Percentiles rank a stretch among this genome's conserved stretches.
Conservation (phyloP, 306 rosid genomes). For the Carpinus fangiana region DNA sequence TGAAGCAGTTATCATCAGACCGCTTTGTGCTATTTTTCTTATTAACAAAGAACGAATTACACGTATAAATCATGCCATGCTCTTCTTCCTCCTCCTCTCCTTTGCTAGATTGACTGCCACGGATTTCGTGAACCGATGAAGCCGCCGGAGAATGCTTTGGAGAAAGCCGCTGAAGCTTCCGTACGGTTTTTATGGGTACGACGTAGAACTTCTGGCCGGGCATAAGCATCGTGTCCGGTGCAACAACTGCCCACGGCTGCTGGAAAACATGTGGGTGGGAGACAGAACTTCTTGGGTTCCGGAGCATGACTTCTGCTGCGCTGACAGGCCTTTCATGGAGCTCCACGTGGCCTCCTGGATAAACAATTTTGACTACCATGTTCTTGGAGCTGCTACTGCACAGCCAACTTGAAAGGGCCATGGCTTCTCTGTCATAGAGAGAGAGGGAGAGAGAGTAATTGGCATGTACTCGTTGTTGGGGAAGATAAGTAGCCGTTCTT, state of each 20-base stretch:
- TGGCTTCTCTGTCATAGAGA: slow-evolving; percentile 14
- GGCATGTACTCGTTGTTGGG: neutral
- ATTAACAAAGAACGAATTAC: slow-evolving; percentile 31
- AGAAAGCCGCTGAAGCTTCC: slow-evolving; percentile 57
- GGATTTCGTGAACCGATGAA: slow-evolving; percentile 27
- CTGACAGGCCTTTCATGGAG: slow-evolving; percentile 58
- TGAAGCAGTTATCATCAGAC: slow-evolving; percentile 20
- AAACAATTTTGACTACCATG: slow-evolving; percentile 51
- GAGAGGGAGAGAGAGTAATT: slow-evolving; percentile 10
- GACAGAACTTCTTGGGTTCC: slow-evolving; percentile 51
- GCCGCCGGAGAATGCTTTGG: slow-evolving; percentile 34
- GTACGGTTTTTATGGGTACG: slow-evolving; percentile 52
- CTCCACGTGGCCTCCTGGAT: slow-evolving; percentile 62
- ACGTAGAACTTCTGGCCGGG: slow-evolving; percentile 65
- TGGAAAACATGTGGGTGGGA: slow-evolving; percentile 57
- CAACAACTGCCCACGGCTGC: slow-evolving; percentile 74
- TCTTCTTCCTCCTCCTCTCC: slow-evolving; percentile 23
- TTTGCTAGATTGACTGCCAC: slow-evolving; percentile 22
- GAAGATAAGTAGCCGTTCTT: slow-evolving; percentile 25
- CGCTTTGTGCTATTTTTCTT: slow-evolving; percentile 15
- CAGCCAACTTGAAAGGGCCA: slow-evolving; percentile 51
- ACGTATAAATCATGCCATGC: slow-evolving; percentile 28
- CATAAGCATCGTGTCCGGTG: slow-evolving; percentile 57
- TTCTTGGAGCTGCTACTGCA: slow-evolving; percentile 43
- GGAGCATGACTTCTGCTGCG: slow-evolving; percentile 56